Base-by-base conservation (phyloP, 176 grass and related monocot species). In the Raddia guianensis region DNA sequence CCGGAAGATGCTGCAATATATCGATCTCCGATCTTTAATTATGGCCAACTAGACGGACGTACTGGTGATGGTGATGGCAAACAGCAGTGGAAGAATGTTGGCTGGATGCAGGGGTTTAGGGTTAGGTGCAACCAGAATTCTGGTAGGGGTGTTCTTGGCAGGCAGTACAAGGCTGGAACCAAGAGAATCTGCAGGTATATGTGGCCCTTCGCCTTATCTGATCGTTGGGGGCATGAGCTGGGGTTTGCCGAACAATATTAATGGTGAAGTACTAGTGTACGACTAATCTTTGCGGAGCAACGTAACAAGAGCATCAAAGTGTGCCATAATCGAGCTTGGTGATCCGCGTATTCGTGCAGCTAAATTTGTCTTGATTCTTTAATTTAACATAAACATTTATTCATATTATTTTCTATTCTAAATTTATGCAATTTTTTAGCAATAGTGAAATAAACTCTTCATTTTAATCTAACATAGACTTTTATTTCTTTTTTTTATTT, bases 41-140 rank as follows among this genome's bases (percentile, higher is more conserved):
- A n/a, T 51, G n/a, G 51, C 68, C 68, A 88, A 18, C 50, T 8
- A 72, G 49, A 57, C 3, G 37, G 1, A 40, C 37, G 27, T 27
- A 27, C 1, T 27, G 27, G 27, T 27, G 27, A 27, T 20, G 71
- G 19, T 16, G 49, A 21, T 61, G 27, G 9, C 44, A 16, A 7
- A 16, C 47, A 34, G 42, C 27, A 16, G 65, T 6, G 43, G 20
- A 16, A 80, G 76, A 73, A 75, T 47, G 65, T 73, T 78, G 60
- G 75, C n/a, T 69, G 75, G 74, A 68, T 32, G 33, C 12, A 8
- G 11, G 46, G 82, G 37, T 40, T 40, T 40, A 40, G 37, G 37
- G 50, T 66, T 83, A 62, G 69, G 63, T 80, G 63, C 76, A 32
- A 80, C 81, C 3, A 75, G 76, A 84, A 70, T 80, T 84, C 62